Conservation (phyloP, 805 yeast species). For the Ogataea parapolymorpha region DNA sequence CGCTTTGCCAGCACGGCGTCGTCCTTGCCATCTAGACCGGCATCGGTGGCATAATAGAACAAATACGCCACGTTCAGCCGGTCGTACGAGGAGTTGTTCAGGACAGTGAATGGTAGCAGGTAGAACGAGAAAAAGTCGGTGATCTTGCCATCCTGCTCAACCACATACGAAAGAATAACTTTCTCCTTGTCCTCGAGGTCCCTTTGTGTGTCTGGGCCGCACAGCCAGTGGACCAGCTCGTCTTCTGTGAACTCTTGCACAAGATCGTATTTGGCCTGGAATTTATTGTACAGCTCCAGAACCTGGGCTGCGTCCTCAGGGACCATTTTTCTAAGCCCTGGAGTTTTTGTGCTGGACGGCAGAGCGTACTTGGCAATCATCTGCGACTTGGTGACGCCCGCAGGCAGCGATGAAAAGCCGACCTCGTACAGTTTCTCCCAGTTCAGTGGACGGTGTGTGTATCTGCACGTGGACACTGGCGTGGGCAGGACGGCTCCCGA, state of each 20-base stretch:
- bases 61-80: constrained; percentile 83
- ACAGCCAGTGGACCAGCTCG: constrained; percentile 80
- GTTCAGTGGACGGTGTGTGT: constrained; percentile 89
- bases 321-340: constrained; percentile 59
- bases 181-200: constrained; percentile 31
- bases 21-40: constrained; percentile 44
- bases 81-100: constrained; percentile 59
- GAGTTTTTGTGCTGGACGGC: constrained; percentile 45
- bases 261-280: constrained; percentile 68
- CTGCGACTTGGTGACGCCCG: constrained; percentile 58
- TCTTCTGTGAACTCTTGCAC: constrained; percentile 61
- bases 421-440: constrained; percentile 89
- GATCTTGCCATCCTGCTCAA: constrained; percentile 60
- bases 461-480: constrained; percentile 86
- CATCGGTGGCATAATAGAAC: constrained; percentile 82
- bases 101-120: constrained; percentile 80
- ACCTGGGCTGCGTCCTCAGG: constrained; percentile 64
- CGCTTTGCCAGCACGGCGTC: constrained; percentile 51
- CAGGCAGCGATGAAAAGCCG: constrained; percentile 82
- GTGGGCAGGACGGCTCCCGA: constrained; percentile 90
- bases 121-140: constrained; percentile 91
- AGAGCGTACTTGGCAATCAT: constrained; percentile 63
- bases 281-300: constrained; percentile 52
- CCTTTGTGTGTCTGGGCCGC: constrained; percentile 41
- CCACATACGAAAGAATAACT: constrained; percentile 77